Conservation (phyloP, 2,329 filamentous ascomycete species). For the Diaporthe citriasiana region DNA sequence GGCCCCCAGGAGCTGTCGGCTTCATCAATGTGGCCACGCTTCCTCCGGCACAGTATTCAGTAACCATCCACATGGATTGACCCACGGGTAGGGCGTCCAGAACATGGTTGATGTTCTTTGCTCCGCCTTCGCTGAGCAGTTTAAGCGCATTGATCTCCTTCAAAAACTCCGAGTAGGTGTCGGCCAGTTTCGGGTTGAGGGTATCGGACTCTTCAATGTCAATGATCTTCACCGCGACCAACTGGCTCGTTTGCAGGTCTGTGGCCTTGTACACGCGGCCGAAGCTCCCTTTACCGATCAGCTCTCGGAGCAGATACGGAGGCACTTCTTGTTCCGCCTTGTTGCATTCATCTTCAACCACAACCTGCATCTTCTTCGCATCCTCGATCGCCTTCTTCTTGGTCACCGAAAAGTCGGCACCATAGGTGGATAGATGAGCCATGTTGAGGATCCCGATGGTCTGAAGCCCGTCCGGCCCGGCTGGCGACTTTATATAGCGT, state of each 20-base stretch:
- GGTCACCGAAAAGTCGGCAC: constrained; percentile 60
- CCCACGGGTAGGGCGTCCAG: constrained; percentile 84
- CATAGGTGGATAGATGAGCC: constrained; percentile 59
- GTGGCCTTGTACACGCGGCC: constrained; percentile 80
- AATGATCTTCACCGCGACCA: constrained; percentile 86
- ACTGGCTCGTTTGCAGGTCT: constrained; percentile 59
- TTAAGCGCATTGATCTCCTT: constrained; percentile 79
- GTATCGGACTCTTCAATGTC: constrained; percentile 85
- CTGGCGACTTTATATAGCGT: background rate
- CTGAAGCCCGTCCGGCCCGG: background rate
- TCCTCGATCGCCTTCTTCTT: constrained; percentile 76
- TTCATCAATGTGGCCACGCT: constrained; percentile 82
- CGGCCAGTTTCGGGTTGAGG: constrained; percentile 73
- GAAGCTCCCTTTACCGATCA: constrained; percentile 82
- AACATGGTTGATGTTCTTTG: constrained; percentile 85
- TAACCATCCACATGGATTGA: constrained; percentile 88
- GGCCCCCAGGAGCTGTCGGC: constrained; percentile 73
- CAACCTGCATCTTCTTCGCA: constrained; percentile 77
- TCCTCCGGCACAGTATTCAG: constrained; percentile 87
- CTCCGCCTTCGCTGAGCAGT: constrained; percentile 79
- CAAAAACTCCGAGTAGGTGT: constrained; percentile 78
- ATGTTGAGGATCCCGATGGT: constrained; percentile 46
- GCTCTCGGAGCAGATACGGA: constrained; percentile 76
- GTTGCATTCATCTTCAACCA: constrained; percentile 73
- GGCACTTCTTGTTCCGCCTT: constrained; percentile 73